Percentiles rank a stretch among this genome's conserved stretches.
Conservation (phyloP, 176 grass and related monocot genomes). For the Melocanna baccifera region DNA sequence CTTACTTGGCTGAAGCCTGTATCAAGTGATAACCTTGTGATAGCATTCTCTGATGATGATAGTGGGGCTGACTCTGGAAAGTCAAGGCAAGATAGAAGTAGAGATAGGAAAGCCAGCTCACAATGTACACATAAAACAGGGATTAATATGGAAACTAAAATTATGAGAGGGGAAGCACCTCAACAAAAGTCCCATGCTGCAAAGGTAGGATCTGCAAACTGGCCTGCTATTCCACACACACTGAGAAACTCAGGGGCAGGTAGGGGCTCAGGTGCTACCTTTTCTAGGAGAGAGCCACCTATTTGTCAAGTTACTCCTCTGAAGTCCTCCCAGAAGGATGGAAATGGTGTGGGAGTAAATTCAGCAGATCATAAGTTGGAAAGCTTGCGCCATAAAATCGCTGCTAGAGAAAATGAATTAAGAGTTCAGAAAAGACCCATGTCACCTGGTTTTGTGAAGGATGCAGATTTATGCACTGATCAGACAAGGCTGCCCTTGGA, state of each 20-base stretch:
- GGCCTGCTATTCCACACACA: constrained; percentile 24
- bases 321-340: constrained; percentile 43
- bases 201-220: constrained; percentile 43
- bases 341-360: constrained; percentile 32
- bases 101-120: constrained; percentile 32
- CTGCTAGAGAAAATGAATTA: constrained; percentile 76
- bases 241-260: constrained; percentile 39
- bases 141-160: constrained; percentile 26
- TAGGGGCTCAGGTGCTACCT: constrained; percentile 36
- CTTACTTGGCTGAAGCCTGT: constrained; percentile 78
- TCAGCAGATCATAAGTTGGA: constrained; percentile 57
- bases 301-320: constrained; percentile 40
- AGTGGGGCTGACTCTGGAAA: constrained; percentile 61
- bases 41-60: constrained; percentile 95
- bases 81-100: constrained; percentile 28
- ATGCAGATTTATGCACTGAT: constrained; percentile 24
- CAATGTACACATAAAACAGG: constrained; percentile 41
- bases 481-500: constrained; percentile 29
- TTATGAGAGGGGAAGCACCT: constrained; percentile 26
- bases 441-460: constrained; percentile 18
- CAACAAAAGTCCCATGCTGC: constrained; percentile 23
- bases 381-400: constrained; percentile 84
- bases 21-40: constrained; percentile 74
- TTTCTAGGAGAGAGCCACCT: constrained; percentile 40
- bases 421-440: constrained; percentile 66